These are phyloP conservation scores for Yarrowia sp. DNA, from an alignment of 805 yeast genomes.

Conservation along the genomic window DNA sequence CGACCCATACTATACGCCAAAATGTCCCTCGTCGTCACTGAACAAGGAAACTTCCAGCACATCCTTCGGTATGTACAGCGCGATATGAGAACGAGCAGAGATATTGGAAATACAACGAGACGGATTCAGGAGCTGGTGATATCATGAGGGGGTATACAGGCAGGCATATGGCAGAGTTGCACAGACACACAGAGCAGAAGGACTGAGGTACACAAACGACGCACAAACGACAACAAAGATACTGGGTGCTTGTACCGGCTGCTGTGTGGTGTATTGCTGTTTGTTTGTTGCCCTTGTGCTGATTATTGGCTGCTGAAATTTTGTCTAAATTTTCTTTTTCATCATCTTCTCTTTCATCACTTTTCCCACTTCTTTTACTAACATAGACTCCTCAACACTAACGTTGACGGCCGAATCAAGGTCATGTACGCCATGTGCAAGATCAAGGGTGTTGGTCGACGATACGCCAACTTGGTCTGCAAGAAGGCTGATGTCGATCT, in stretches of 20 bases:
- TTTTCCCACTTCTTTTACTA: too few species aligned
- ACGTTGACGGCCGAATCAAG: constrained; percentile 99
- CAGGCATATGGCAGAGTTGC: too few species aligned
- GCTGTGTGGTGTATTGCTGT: too few species aligned
- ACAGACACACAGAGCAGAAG: too few species aligned
- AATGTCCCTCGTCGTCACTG: constrained; percentile 98
- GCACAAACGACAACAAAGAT: too few species aligned
- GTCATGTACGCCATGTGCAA: constrained; percentile 99
- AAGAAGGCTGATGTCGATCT: constrained; percentile 99
- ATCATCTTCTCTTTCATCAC: too few species aligned
- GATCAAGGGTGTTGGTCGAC: constrained; percentile 99
- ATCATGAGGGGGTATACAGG: too few species aligned
- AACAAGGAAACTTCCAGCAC: constrained; percentile 99
- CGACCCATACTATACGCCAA: constrained; percentile 38
- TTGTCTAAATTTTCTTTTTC: too few species aligned
- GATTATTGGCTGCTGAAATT: too few species aligned
- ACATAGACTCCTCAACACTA: constrained; percentile 92
- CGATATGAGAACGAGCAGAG: not conserved
- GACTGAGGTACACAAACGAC: too few species aligned
- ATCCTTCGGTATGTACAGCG: constrained; percentile 86
- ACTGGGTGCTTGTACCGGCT: too few species aligned
- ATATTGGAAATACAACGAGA: not conserved
- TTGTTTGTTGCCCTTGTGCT: too few species aligned
- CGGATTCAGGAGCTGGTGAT: not conserved
- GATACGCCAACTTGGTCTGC: constrained; percentile 99